Evolutionary conservation across 169 alveolate species (phyloP), one percentile per base, ranked within the genome.

Genomic region (Besnoitia besnoiti): DNA sequence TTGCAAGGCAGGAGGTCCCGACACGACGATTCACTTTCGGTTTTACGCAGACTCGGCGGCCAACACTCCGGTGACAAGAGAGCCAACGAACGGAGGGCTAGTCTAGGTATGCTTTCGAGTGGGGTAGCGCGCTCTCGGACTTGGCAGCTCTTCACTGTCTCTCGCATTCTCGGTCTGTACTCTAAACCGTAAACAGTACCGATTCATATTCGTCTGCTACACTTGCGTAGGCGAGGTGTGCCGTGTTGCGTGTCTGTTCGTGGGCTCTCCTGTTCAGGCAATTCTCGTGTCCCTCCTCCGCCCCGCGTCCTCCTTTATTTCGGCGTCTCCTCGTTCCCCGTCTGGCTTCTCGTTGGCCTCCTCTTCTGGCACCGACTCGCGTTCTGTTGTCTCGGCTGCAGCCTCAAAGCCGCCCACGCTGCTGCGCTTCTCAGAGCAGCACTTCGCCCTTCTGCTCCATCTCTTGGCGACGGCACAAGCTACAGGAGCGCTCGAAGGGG

Each of bases 381-480:
- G 67, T 24, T 14, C 14, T 51, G 67, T 51, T 16, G 14, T 24
- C 67, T 14, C 24, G 67, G n/a, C 67, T 51, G 24, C 67, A 14
- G n/a, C n/a, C 14, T 24, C 14, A 24, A 51, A 51, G 80, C 44
- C 39, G 33, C 24, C 39, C 37, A 10, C 39, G 40, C 80, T 10
- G 80, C 80, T n/a, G 33, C 44, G 33, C 19, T 42, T 77, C 35
- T 77, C 87, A 4, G 87, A 77, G 59, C 87, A 77, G 59, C 87
- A 77, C 55, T 37, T 77, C 21, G 87, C 87, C 40, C 59, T 77
- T n/a, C 87, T 77, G 40, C 87, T 77, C 30, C 87, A 77, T 77
- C 37, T 44, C 40, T 35, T 77, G 21, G 87, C 87, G 49, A 19
- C n/a, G 37, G 59, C 87, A 55, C 61, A 37, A 77, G 49, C 59